Conservation (phyloP, 2,329 filamentous ascomycete species). For the Penicillium sp. region DNA sequence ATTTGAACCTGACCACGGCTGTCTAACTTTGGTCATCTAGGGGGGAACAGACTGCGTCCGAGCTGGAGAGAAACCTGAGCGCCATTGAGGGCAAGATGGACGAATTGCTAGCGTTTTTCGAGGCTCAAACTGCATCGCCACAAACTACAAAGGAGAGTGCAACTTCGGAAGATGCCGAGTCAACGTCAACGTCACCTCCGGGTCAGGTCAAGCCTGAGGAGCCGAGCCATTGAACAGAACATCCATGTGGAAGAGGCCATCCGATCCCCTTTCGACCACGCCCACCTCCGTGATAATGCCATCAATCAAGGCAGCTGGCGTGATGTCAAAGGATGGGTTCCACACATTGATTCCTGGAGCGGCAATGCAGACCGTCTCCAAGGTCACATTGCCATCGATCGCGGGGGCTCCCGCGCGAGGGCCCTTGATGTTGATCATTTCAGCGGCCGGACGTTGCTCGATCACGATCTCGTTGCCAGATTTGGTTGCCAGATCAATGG, state of each 20-base stretch:
- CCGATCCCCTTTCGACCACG: constrained; percentile 67
- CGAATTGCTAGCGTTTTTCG: constrained; percentile 23
- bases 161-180: neutral
- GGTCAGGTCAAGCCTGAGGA: constrained; percentile 4
- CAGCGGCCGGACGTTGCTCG: constrained; percentile 73
- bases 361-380: constrained; percentile 71
- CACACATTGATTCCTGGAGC: constrained; percentile 73
- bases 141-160: neutral
- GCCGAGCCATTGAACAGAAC: constrained; percentile 22
- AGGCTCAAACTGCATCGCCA: constrained; percentile 6
- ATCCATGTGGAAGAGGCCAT: constrained; percentile 62
- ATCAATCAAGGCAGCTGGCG: constrained; percentile 81
- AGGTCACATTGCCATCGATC: constrained; percentile 38
- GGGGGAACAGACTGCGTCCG: constrained; percentile 18
- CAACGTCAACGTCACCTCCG: neutral
- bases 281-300: constrained; percentile 90
- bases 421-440: constrained; percentile 80
- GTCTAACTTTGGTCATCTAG: neutral
- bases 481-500: constrained; percentile 76
- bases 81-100: constrained; percentile 21
- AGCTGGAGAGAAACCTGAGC: constrained; percentile 16
- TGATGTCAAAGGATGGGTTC: constrained; percentile 97
- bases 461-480: constrained; percentile 79
- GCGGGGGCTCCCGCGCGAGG: constrained; percentile 57
- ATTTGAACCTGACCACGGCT: no score